Evolutionary conservation across 352 stramenopile species (phyloP).

Genomic region (Globisporangium yorkense): DNA sequence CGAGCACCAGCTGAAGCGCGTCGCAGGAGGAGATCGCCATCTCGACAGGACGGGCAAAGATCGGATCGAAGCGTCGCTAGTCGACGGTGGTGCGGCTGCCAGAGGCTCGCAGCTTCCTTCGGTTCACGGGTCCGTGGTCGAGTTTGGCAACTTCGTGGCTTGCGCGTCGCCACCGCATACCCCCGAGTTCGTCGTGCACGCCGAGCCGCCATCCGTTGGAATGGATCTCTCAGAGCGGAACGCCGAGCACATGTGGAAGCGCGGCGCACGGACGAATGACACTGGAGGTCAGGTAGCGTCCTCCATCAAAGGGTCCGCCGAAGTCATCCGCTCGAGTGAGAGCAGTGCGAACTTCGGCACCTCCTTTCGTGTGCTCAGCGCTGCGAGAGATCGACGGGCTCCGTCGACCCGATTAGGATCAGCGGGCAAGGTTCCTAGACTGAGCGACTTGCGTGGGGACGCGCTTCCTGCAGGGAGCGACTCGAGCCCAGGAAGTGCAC

Average conservation of each 20-base stretch:
- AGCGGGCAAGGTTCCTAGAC: neutral
- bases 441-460: neutral
- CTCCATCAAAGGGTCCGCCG: conserved; percentile 2
- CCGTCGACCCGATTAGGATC: conserved; percentile 6
- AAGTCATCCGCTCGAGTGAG: conserved; percentile 22
- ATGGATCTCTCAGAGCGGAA: neutral
- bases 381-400: conserved; percentile 14
- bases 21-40: neutral
- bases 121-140: conserved; percentile 20
- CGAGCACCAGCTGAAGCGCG: conserved; percentile 14
- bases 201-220: neutral
- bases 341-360: conserved; percentile 25
- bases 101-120: conserved; percentile 10
- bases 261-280: conserved; percentile 12
- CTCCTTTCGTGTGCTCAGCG: conserved; percentile 27
- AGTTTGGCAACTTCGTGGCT: conserved; percentile 37
- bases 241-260: conserved; percentile 51
- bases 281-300: neutral
- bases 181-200: no score
- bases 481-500: no score
- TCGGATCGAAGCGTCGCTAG: neutral
- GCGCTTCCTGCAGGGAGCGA: neutral
- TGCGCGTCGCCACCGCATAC: neutral
- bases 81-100: neutral
- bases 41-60: neutral